Percentiles rank a stretch among this genome's conserved stretches.
These are phyloP conservation scores for Fistulina hepatica DNA, from an alignment of 1,284 basidiomycete species.

Conservation along the genomic window DNA sequence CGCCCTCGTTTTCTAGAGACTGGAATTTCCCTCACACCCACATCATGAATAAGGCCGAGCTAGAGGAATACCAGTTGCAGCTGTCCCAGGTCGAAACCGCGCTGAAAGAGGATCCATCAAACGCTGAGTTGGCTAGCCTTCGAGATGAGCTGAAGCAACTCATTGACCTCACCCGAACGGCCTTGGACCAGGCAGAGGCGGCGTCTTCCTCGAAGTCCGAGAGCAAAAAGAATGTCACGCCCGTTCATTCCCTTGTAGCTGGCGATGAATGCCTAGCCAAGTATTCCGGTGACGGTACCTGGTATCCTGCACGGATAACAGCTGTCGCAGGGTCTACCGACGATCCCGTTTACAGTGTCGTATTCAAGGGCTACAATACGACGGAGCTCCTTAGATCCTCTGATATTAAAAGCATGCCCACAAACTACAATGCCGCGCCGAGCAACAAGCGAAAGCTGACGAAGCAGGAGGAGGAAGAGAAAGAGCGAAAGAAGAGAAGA, in stretches of 20 bases:
- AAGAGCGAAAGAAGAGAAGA: constrained; percentile 88
- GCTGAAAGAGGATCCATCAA: constrained; percentile 73
- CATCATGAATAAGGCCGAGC: constrained; percentile 62
- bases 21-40: background rate
- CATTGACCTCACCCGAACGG: constrained; percentile 75
- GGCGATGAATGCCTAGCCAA: constrained; percentile 91
- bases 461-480: constrained; percentile 79
- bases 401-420: constrained; percentile 62
- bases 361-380: constrained; percentile 92
- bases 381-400: constrained; percentile 79
- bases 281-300: constrained; percentile 81
- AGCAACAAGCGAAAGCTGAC: constrained; percentile 67
- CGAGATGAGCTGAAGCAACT: constrained; percentile 83
- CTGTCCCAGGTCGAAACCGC: constrained; percentile 86
- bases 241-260: constrained; percentile 54
- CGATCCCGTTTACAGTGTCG: constrained; percentile 82
- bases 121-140: constrained; percentile 66
- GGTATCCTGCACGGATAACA: constrained; percentile 88
- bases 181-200: constrained; percentile 55
- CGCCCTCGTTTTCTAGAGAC: too few species aligned
- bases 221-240: constrained; percentile 29
- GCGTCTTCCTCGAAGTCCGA: constrained; percentile 44
- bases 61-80: constrained; percentile 84
- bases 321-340: constrained; percentile 79
- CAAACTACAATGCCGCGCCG: constrained; percentile 35